Conservation (phyloP, 495 filamentous ascomycete species). For the Staphylotrichum longicolle region DNA sequence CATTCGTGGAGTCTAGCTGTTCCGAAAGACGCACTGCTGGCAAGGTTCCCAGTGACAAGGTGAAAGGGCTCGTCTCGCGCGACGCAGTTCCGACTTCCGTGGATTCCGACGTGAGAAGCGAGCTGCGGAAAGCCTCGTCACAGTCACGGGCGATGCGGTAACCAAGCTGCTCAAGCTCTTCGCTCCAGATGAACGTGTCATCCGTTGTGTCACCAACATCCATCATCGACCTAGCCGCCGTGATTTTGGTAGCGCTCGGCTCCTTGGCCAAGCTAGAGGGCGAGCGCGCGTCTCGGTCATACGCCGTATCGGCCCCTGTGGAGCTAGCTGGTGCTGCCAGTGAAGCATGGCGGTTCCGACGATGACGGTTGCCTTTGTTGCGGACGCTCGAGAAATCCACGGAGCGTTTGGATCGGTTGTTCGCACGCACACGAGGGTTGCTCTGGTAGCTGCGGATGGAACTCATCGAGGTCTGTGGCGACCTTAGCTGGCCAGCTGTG, state of each 20-base stretch:
- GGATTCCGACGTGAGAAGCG: conserved; percentile 51
- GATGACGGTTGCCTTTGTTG: conserved; percentile 29
- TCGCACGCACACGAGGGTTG: conserved; percentile 47
- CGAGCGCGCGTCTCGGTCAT: conserved; percentile 24
- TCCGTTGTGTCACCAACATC: conserved; percentile 24
- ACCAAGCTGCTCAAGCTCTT: conserved; percentile 52
- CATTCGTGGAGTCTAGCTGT: neutral
- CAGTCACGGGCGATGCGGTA: conserved; percentile 50
- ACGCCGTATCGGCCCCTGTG: conserved; percentile 28
- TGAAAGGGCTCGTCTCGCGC: conserved; percentile 30
- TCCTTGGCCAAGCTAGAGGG: conserved; percentile 18
- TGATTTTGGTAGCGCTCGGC: neutral
- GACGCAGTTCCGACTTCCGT: conserved; percentile 20
- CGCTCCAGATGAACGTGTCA: conserved; percentile 39
- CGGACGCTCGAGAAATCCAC: conserved; percentile 68
- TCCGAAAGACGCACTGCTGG: conserved; percentile 2
- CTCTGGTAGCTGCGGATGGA: conserved; percentile 59
- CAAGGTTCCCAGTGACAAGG: conserved; percentile 27
- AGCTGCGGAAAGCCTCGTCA: conserved; percentile 77
- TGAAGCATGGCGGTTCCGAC: conserved; percentile 15
- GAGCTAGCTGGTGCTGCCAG: conserved; percentile 30
- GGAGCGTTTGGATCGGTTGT: conserved; percentile 65
- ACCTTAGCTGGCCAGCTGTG: conserved; percentile 28
- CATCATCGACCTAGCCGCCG: conserved; percentile 19
- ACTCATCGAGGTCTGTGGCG: conserved; percentile 52